Evolutionary conservation across 2,329 filamentous ascomycete genomes (phyloP).

Genomic region (Diaporthe sp.): DNA sequence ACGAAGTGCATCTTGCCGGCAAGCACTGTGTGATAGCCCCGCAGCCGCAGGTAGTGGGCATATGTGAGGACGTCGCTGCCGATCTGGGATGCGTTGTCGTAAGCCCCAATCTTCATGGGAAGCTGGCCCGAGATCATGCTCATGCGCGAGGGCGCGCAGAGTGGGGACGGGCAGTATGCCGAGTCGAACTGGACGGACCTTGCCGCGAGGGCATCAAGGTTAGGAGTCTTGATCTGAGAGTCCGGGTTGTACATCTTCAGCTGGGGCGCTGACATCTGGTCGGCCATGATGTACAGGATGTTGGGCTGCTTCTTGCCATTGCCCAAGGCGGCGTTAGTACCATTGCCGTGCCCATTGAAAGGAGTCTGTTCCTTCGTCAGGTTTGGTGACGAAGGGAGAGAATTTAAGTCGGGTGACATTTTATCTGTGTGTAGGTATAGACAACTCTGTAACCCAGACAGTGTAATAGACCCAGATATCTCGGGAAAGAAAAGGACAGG

Average conservation of each 20-base stretch:
- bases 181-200: slow-evolving; percentile 91
- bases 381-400: slow-evolving; percentile 69
- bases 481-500: slow-evolving; percentile 29
- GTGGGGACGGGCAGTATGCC: slow-evolving; percentile 92
- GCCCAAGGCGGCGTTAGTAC: slow-evolving; percentile 38
- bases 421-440: slow-evolving; percentile 41
- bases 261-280: slow-evolving; percentile 91
- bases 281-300: slow-evolving; percentile 95
- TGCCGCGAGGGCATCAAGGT: slow-evolving; percentile 86
- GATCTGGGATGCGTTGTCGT: slow-evolving; percentile 91
- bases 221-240: slow-evolving; percentile 92
- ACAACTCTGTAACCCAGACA: slow-evolving; percentile 32
- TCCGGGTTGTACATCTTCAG: slow-evolving; percentile 92
- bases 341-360: slow-evolving; percentile 44
- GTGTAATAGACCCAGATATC: slow-evolving; percentile 22
- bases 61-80: slow-evolving; percentile 89
- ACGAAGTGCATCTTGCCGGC: slow-evolving; percentile 99
- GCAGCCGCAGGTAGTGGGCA: slow-evolving; percentile 87
- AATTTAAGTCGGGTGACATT: slow-evolving; percentile 83
- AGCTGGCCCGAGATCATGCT: slow-evolving; percentile 94
- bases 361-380: slow-evolving; percentile 33
- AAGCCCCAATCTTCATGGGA: slow-evolving; percentile 91
- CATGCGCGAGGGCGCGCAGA: slow-evolving; percentile 94
- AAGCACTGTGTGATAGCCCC: slow-evolving; percentile 90
- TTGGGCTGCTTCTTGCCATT: slow-evolving; percentile 65